Conservation (phyloP, 116 monocot genomes). For the Papilionanthe hybrid region DNA sequence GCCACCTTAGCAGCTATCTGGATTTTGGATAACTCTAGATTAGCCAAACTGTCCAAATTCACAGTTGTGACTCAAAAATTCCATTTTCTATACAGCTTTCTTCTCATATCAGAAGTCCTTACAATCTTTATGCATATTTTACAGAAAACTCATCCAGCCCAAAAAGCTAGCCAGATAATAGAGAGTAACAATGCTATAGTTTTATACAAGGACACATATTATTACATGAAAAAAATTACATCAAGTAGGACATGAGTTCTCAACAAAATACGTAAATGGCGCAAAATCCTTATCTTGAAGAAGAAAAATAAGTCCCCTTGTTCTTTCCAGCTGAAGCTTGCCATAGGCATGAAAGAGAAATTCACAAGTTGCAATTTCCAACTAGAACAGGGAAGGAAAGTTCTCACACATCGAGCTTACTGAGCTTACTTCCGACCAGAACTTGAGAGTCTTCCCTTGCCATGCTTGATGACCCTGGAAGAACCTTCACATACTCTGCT, state of each 20-base stretch:
- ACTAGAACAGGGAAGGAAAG: not conserved
- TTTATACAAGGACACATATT: not conserved
- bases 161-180: too few species aligned
- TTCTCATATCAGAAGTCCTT: too few species aligned
- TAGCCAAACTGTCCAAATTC: too few species aligned
- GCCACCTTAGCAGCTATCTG: too few species aligned
- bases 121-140: too few species aligned
- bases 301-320: not conserved
- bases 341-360: not conserved
- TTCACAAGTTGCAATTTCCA: not conserved
- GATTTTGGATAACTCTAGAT: too few species aligned
- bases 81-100: too few species aligned
- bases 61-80: too few species aligned
- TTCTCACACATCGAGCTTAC: too few species aligned
- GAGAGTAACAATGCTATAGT: not conserved
- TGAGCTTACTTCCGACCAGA: not conserved
- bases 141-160: too few species aligned
- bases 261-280: not conserved
- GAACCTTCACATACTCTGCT: not conserved
- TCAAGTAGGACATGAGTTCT: not conserved
- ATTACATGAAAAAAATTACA: not conserved
- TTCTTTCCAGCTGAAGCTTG: not conserved
- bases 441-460: not conserved
- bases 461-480: constrained; percentile 1
- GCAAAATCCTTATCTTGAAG: not conserved